Evolutionary conservation across 768 basidiomycete species (phyloP), one percentile per base, ranked within the genome.

Genomic region (Pisolithus orientalis): DNA sequence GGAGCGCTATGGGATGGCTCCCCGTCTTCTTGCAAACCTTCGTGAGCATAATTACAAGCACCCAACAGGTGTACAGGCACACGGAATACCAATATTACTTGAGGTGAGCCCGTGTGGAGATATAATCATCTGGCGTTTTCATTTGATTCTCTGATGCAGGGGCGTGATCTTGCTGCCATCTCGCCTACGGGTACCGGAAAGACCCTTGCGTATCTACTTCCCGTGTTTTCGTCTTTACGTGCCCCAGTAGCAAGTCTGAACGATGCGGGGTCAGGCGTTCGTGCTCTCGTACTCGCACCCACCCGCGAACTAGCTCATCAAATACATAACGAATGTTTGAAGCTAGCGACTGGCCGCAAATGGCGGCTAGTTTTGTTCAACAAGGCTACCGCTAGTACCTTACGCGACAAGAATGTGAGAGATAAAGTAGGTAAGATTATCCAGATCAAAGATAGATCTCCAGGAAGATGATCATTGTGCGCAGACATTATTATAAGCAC

Each of bases 151-250:
- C 21, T 27, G 34, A 11, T 44, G 28, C 53, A 90, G 90, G 75
- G 74, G 55, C 83, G 90, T 52, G 95, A 99, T 68, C 75, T 96
- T 24, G 85, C 90, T 49, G 95, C 94, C 28, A 88, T 98, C 17
- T 96, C 96, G 0, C 96, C 96, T 0, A 99, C 96, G 5, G 96
- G 96, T 47, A 94, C 91, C 9, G 96, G 96, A 54, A 99, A 99
- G 74, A 99, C 96, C 0, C 75, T 97, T 6, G 82, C 94, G 0
- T 99, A 97, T 68, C 75, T 96, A 13, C 70, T 96, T 14, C 94
- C 96, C 0, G 75, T 92, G 24, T 78, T 98, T 53, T 72, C 82
- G 10, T 67, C 73, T 16, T 70, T 92, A 6, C 70, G 70, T 13
- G 66, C 75, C 4, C 90, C 90, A 6, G 65, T 75, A 8, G 71